A percentile compares a stretch with the other conserved stretches of the same genome.
Conservation (phyloP, 2,329 filamentous ascomycete species). For the Penicillium occitanis region DNA sequence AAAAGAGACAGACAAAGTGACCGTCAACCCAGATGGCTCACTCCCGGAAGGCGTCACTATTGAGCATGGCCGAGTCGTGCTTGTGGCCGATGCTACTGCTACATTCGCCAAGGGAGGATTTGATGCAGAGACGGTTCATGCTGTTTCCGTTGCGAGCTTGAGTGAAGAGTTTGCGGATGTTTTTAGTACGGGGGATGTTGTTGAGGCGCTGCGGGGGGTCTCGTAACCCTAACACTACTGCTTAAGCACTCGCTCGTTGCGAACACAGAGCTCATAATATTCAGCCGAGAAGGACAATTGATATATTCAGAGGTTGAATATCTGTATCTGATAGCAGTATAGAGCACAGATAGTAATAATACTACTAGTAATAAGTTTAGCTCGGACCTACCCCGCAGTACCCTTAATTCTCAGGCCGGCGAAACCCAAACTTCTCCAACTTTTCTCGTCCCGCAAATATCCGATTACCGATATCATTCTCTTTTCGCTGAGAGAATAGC, state of each 20-base stretch:
- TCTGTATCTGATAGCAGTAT: neutral
- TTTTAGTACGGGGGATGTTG: conserved; percentile 38
- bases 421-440: conserved; percentile 5
- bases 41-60: conserved; percentile 26
- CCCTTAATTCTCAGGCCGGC: conserved; percentile 10
- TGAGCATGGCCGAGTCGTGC: conserved; percentile 38
- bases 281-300: neutral
- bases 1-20: conserved; percentile 18
- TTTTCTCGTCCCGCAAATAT: conserved; percentile 15
- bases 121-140: conserved; percentile 50
- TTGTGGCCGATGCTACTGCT: conserved; percentile 50
- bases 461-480: conserved; percentile 9
- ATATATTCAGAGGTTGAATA: neutral
- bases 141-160: conserved; percentile 47
- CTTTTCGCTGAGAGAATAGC: neutral
- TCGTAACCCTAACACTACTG: neutral
- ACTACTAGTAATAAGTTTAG: neutral
- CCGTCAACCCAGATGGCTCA: conserved; percentile 25
- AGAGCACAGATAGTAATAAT: neutral
- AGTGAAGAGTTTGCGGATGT: conserved; percentile 49
- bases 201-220: conserved; percentile 28
- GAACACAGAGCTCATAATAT: neutral
- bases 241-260: neutral
- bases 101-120: conserved; percentile 46
- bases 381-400: conserved; percentile 9